phyloP scores from a whole-genome alignment of 148 eudicot genomes.

The Fallopia convolvulus region DNA sequence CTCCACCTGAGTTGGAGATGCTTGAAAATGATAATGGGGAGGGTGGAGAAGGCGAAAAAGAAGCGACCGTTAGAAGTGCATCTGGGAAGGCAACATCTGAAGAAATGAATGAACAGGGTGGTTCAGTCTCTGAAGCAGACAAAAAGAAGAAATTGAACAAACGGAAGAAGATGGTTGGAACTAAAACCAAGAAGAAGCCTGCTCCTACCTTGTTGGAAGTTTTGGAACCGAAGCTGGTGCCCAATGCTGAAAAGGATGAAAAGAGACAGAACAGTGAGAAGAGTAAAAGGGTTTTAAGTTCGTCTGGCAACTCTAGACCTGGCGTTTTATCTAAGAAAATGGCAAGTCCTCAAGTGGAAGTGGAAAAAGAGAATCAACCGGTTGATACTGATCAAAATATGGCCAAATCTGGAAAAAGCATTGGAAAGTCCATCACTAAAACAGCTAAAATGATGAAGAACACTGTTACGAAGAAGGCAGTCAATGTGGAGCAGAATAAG shows the following conservation, averaged over 20 bases:
- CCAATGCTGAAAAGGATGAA: constrained; percentile 8
- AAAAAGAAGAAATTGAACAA: constrained; percentile 22
- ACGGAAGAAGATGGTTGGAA: constrained; percentile 28
- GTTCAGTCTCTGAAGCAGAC: constrained; percentile 19
- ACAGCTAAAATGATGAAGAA: constrained; percentile 17
- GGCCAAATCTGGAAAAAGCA: constrained; percentile 16
- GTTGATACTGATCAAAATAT: constrained; percentile 20
- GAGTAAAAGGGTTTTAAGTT: constrained; percentile 3
- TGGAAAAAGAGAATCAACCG: constrained; percentile 45
- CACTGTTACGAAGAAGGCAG: constrained; percentile 16
- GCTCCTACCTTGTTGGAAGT: neutral
- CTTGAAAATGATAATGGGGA: constrained; percentile 11
- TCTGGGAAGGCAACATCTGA: neutral
- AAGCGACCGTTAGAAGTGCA: neutral
- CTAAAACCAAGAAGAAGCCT: constrained; percentile 28
- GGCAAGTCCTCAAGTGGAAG: constrained; percentile 16
- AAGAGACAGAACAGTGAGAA: neutral
- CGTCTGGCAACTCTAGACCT: neutral
- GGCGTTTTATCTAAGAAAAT: neutral
- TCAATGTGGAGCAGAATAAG: neutral
- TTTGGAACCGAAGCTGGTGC: constrained; percentile 1
- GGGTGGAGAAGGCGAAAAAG: constrained; percentile 13
- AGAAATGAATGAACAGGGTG: constrained; percentile 15
- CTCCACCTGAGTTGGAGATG: constrained; percentile 28
- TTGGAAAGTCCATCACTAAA: constrained; percentile 23